These are phyloP conservation scores for Sungouiozyma ichnusensis DNA, from an alignment of 805 yeast genomes.

Conservation along the genomic window DNA sequence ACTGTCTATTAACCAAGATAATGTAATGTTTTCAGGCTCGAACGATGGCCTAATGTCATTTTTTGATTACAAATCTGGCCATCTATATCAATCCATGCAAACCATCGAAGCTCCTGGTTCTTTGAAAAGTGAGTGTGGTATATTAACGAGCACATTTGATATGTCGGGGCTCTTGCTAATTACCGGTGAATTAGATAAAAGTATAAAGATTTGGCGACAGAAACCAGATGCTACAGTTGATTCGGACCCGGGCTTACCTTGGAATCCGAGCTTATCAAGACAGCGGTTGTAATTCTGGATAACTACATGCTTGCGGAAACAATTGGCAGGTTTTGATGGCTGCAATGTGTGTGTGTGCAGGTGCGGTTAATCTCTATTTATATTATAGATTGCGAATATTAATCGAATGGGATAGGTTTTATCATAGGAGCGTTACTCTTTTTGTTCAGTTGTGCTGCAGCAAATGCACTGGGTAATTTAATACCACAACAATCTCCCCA, in stretches of 20 bases:
- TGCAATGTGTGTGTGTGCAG: no score
- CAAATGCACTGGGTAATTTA: conserved; percentile 89
- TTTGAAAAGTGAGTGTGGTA: conserved; percentile 51
- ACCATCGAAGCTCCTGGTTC: conserved; percentile 65
- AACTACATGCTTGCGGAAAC: no score
- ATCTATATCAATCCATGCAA: conserved; percentile 41
- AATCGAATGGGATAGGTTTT: conserved; percentile 60
- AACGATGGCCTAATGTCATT: conserved; percentile 73
- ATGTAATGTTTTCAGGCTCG: conserved; percentile 68
- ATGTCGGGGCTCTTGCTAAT: conserved; percentile 68
- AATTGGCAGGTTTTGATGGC: no score
- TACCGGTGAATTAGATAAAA: conserved; percentile 87
- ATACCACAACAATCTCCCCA: conserved; percentile 99
- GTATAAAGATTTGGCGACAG: conserved; percentile 65
- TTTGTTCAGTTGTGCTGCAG: conserved; percentile 56
- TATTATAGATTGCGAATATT: no score
- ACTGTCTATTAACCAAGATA: conserved; percentile 46
- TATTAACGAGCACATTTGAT: conserved; percentile 66
- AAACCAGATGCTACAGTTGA: conserved; percentile 26
- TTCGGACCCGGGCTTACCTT: conserved; percentile 22
- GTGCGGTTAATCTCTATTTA: no score
- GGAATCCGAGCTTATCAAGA: conserved; percentile 23
- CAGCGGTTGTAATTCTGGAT: conserved; percentile 17
- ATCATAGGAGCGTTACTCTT: conserved; percentile 9
- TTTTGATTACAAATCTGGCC: conserved; percentile 69